Conservation (phyloP, 2,329 filamentous ascomycete species). For the Furcasterigmium furcatum region DNA sequence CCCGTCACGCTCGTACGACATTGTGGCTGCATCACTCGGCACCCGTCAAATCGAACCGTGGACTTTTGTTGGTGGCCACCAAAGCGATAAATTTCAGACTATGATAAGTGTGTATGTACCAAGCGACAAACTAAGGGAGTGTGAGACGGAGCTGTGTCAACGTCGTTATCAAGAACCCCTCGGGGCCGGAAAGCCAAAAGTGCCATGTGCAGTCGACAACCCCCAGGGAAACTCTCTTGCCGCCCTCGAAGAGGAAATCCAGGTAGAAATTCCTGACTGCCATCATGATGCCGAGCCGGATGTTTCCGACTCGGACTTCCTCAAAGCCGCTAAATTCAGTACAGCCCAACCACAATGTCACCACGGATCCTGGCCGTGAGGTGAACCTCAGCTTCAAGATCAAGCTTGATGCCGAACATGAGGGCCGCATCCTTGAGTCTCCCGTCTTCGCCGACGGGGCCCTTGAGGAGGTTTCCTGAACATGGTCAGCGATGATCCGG, state of each 20-base stretch:
- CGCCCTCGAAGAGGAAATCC: neutral
- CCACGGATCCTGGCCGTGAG: conserved; percentile 57
- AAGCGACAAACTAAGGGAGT: neutral
- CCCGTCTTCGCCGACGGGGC: conserved; percentile 54
- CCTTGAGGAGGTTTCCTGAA: conserved; percentile 51
- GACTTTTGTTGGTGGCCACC: too few species aligned
- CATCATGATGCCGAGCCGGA: neutral
- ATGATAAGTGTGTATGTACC: too few species aligned
- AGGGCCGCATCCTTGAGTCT: conserved; percentile 55
- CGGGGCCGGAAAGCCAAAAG: neutral
- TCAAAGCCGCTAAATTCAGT: conserved; percentile 27
- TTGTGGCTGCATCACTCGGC: too few species aligned
- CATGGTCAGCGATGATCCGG: neutral
- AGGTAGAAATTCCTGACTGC: neutral
- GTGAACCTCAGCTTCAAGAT: conserved; percentile 61
- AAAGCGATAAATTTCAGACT: too few species aligned
- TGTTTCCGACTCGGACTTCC: neutral
- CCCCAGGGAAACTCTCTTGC: neutral
- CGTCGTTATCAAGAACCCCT: neutral
- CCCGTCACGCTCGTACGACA: too few species aligned
- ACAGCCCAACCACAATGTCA: conserved; percentile 58
- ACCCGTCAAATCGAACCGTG: too few species aligned
- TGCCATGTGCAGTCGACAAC: neutral
- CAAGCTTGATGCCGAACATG: conserved; percentile 60
- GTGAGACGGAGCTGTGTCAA: neutral